Percentiles rank a stretch among this genome's conserved stretches.
phyloP scores from a whole-genome alignment of 108 stramenopile genomes.

The Pseudonitzschia multistriata region DNA sequence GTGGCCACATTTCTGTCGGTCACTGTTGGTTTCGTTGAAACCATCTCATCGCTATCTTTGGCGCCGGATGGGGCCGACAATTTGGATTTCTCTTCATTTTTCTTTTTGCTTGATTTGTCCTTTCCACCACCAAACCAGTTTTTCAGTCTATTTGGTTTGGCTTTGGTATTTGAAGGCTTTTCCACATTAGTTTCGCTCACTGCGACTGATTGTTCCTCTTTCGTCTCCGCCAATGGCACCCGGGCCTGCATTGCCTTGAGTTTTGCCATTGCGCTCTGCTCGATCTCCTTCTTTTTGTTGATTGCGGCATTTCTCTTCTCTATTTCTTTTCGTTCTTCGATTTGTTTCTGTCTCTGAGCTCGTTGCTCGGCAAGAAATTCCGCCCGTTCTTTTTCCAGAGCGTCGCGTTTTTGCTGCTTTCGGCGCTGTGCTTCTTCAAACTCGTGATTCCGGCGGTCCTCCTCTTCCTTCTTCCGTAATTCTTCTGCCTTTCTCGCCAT shows the following conservation, averaged over 20 bases:
- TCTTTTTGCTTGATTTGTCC: not conserved
- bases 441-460: conserved; percentile 6
- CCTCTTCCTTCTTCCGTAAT: conserved; percentile 7
- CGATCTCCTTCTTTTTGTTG: conserved; percentile 11
- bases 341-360: conserved; percentile 3
- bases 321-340: not conserved
- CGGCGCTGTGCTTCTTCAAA: not conserved
- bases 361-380: conserved; percentile 5
- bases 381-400: conserved; percentile 15
- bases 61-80: not conserved
- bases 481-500: conserved; percentile 15
- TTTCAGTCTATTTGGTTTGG: not conserved
- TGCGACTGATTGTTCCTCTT: not conserved
- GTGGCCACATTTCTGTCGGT: no score
- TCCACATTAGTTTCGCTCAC: not conserved
- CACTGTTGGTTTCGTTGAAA: not conserved
- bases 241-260: conserved; percentile 25
- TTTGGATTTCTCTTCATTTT: conserved; percentile 15
- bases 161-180: conserved; percentile 4
- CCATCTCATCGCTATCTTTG: not conserved
- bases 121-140: not conserved
- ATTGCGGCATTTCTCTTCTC: not conserved
- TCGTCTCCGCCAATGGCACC: not conserved
- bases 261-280: conserved; percentile 39
- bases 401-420: conserved; percentile 11